Evolutionary conservation across 768 basidiomycete genomes (phyloP), one percentile per base, ranked within the genome.

Genomic region (Albatrellus ellisii): DNA sequence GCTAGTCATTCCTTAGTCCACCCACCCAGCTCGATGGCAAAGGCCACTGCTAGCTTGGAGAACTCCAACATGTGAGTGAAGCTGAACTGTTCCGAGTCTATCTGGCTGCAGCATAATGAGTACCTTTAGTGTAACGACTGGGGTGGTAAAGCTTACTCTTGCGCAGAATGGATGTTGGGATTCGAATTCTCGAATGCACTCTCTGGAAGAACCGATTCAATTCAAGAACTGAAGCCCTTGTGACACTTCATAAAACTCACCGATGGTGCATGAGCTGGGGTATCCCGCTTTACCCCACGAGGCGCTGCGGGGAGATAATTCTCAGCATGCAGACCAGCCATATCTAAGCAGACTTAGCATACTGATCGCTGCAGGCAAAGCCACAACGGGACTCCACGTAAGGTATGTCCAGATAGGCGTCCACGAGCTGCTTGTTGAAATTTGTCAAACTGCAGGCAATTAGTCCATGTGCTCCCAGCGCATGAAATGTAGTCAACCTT

Each of bases 291-390:
- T 85, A 42, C 60, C 62, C 86, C 86, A 91, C 25, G 85, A 85
- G 52, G 87, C 87, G 54, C 69, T 72, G 69, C 66, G 49, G 38
- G 51, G 41, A 25, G 25, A 21, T 27, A 29, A 26, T 35, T 41
- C 50, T 57, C 46, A 61, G 56, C 50, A 56, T 54, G 48, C 52
- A 52, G 39, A 31, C 41, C n/a, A 36, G 39, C 36, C 34, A 48
- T 22, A 51, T 47, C 50, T 52, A 50, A 56, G 58, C 54, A 48
- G 27, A 45, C 20, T 52, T 38, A 28, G 47, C 68, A 56, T 63
- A 88, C 84, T 92, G 89, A 60, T 94, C 90, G 51, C 83, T 87
- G 68, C 90, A 95, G 40, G 88, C 89, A 55, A 94, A 94, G 26
- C 85, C 88, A 63, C 91, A 94, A 66, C 81, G 69, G 43, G 91